These are phyloP conservation scores for Diaporthe sp. DNA, from an alignment of 2,329 filamentous ascomycete species.

Conservation along the genomic window DNA sequence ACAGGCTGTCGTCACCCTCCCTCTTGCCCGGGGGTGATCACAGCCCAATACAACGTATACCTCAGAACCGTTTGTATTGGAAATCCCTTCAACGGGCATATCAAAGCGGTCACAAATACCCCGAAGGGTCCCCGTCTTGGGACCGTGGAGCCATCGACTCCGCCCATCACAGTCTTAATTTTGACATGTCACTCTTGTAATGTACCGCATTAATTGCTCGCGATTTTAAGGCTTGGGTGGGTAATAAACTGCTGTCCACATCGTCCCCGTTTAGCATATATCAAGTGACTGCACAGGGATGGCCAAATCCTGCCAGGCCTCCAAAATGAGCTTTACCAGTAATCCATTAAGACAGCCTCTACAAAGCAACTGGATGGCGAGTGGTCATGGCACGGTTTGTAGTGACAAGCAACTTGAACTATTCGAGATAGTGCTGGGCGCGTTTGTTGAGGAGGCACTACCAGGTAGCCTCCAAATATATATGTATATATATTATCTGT, in stretches of 20 bases:
- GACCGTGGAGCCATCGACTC: neutral
- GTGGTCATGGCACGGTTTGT: neutral
- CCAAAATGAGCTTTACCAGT: neutral
- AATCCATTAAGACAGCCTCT: neutral
- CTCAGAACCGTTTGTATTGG: neutral
- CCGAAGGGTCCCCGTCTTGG: no score
- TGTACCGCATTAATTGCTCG: neutral
- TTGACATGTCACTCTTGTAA: neutral
- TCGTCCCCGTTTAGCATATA: neutral
- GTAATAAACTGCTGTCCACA: neutral
- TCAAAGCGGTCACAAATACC: neutral
- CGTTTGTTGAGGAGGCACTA: neutral
- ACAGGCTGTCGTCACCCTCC: neutral
- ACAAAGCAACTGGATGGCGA: neutral
- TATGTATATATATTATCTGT: no score
- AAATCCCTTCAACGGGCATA: neutral
- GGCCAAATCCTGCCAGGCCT: neutral
- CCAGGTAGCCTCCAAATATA: neutral
- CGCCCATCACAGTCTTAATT: neutral
- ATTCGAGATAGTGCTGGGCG: neutral
- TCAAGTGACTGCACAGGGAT: neutral
- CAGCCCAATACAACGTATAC: neutral
- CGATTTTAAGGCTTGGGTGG: neutral
- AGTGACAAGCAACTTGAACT: no score
- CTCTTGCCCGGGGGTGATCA: neutral